These are phyloP conservation scores for Alternaria alternata DNA, from an alignment of 2,329 filamentous ascomycete genomes.

Conservation along the genomic window DNA sequence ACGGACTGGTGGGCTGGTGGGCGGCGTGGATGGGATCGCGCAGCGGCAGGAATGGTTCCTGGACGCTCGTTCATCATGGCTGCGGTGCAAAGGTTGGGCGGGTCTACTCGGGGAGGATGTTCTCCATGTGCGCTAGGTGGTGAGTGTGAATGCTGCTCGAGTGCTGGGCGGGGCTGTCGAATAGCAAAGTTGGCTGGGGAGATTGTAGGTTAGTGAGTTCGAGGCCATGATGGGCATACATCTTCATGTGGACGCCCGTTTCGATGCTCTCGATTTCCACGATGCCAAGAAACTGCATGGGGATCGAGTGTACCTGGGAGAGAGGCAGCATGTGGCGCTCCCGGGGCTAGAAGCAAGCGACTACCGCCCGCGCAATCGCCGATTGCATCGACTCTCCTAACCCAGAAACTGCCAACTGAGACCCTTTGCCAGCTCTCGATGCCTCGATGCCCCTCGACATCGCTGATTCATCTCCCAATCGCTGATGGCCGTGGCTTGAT, in stretches of 20 bases:
- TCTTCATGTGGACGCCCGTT: slow-evolving; percentile 15
- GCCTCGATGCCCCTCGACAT: slow-evolving; percentile 2
- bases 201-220: not conserved
- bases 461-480: slow-evolving; percentile 9
- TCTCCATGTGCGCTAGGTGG: slow-evolving; percentile 24
- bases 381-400: slow-evolving; percentile 14
- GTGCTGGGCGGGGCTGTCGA: no score
- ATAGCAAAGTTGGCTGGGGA: no score
- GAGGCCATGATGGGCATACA: slow-evolving; percentile 25
- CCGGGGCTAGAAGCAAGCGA: not conserved
- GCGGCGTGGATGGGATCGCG: slow-evolving; percentile 49
- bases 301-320: slow-evolving; percentile 22
- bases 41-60: slow-evolving; percentile 24
- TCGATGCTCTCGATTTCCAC: slow-evolving; percentile 27
- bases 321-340: slow-evolving; percentile 6
- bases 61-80: slow-evolving; percentile 35
- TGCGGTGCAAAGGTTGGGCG: not conserved
- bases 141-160: not conserved
- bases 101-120: slow-evolving; percentile 21
- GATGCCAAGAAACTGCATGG: slow-evolving; percentile 23
- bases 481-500: not conserved
- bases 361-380: slow-evolving; percentile 21
- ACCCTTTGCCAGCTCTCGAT: slow-evolving; percentile 3
- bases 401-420: no score
- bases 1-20: slow-evolving; percentile 57